A percentile compares a stretch with the other conserved stretches of the same genome.
These are phyloP conservation scores for Escallonia herrerae DNA, from an alignment of 129 eudicot species.

Conservation along the genomic window DNA sequence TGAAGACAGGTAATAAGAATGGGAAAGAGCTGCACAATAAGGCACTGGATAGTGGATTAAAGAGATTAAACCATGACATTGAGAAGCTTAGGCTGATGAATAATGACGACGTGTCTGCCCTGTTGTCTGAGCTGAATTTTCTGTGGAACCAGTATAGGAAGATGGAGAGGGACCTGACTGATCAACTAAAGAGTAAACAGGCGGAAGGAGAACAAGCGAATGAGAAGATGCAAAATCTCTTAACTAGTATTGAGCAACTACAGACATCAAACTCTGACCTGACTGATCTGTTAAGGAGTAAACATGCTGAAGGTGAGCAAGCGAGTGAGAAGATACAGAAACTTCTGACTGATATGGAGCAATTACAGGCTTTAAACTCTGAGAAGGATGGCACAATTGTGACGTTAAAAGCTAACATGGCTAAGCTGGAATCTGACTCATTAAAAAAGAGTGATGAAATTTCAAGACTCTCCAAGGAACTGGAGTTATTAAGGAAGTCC, in stretches of 20 bases:
- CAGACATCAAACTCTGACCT: neutral
- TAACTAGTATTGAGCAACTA: too few species aligned
- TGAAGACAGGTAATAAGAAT: neutral
- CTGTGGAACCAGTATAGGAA: constrained; percentile 40
- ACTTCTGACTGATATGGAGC: constrained; percentile 24
- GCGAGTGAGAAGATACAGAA: constrained; percentile 31
- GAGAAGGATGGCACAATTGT: constrained; percentile 25
- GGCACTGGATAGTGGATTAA: constrained; percentile 25
- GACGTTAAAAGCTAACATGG: constrained; percentile 15
- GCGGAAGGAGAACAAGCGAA: too few species aligned
- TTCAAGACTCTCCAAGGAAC: constrained; percentile 23
- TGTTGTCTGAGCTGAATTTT: constrained; percentile 38
- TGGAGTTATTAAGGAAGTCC: constrained; percentile 18
- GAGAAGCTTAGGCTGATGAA: constrained; percentile 12
- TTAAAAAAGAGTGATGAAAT: constrained; percentile 28
- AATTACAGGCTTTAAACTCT: constrained; percentile 31
- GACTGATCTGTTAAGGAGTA: constrained; percentile 20
- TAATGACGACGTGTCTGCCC: constrained; percentile 12
- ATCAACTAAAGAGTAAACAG: too few species aligned
- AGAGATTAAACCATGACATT: constrained; percentile 26
- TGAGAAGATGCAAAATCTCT: too few species aligned
- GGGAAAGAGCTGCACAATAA: neutral
- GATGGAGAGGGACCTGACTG: constrained; percentile 20
- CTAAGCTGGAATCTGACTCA: constrained; percentile 29
- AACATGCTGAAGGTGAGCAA: constrained; percentile 24